phyloP scores from a whole-genome alignment of 345 rosid species.

The Euphorbia pulcherrima region DNA sequence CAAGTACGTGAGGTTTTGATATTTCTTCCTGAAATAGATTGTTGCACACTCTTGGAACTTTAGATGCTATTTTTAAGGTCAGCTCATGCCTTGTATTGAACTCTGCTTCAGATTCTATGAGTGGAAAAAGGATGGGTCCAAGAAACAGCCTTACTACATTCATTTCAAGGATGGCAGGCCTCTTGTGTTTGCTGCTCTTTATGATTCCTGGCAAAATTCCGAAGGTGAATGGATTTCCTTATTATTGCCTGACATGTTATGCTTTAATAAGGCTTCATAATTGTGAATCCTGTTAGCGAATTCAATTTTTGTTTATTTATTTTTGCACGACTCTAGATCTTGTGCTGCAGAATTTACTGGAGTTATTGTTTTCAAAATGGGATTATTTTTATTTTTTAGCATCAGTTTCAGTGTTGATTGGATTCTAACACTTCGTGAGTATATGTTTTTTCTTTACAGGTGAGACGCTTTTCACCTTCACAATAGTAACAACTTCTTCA shows the following conservation, averaged over 20 bases:
- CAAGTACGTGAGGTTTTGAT: neutral
- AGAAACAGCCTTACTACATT: conserved; percentile 81
- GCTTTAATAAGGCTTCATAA: neutral
- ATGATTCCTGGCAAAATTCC: conserved; percentile 73
- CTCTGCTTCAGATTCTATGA: conserved; percentile 66
- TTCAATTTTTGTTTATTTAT: neutral
- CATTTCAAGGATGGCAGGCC: conserved; percentile 84
- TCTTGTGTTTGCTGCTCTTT: conserved; percentile 85
- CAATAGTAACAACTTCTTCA: conserved; percentile 70
- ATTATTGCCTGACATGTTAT: neutral
- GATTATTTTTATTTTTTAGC: neutral
- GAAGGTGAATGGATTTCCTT: conserved; percentile 44
- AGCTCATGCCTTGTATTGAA: conserved; percentile 4
- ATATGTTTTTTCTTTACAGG: conserved; percentile 47
- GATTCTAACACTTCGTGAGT: neutral
- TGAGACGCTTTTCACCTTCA: conserved; percentile 67
- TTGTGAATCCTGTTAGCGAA: neutral
- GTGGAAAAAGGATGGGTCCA: conserved; percentile 92
- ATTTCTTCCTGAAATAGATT: neutral
- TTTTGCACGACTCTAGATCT: neutral
- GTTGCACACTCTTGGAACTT: neutral
- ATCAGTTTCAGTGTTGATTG: neutral
- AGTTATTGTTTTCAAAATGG: neutral
- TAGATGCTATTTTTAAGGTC: neutral
- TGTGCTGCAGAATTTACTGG: conserved; percentile 3